Evolutionary conservation across 2,329 filamentous ascomycete genomes (phyloP), one percentile per base, ranked within the genome.

Genomic region (Trichoderma sp.): DNA sequence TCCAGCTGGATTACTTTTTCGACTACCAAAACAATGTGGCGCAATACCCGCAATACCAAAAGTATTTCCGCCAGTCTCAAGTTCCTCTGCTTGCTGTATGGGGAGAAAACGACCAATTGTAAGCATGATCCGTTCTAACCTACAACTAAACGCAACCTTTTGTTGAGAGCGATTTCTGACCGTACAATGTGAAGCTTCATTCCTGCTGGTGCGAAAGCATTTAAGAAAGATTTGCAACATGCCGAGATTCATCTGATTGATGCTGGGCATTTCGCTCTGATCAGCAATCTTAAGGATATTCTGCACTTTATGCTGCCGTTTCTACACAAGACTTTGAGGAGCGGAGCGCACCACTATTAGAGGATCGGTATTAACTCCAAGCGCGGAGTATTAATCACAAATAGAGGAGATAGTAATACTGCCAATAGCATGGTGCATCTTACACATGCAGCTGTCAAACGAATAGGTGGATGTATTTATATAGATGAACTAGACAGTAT

Each of bases 51-150:
- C 74, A 81, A 12, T 89, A 88, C 70, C 89, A 91, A 36, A 79
- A 84, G 61, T 90, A 86, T 73, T 84, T 90, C 58, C 80, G 85
- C 4, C 77, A 81, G 8, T 85, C 81, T 0, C 79, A 85, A 62
- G 84, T 89, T 0, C 88, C 88, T 0, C 76, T 90, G 4, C 76
- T 91, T 73, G 86, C 87, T 1, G 82, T 86, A 4, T 91, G 89
- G 89, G 88, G 89, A 0, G 86, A 85, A 79, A 84, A 86, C 71
- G 88, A 90, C 79, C 74, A 77, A n/a, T 58, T 58, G 53, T 58
- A 68, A 68, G 65, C 4, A 12, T 36, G 11, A 15, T 34, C 12
- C 28, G 12, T 21, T n/a, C 5, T 28, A 28, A 11, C 11, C 14
- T 24, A 63, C 6, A 15, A 36, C 34, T 36, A 36, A 6, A 15